Evolutionary conservation across 2,329 filamentous ascomycete genomes (phyloP).

Genomic region (Claviceps quebecensis): DNA sequence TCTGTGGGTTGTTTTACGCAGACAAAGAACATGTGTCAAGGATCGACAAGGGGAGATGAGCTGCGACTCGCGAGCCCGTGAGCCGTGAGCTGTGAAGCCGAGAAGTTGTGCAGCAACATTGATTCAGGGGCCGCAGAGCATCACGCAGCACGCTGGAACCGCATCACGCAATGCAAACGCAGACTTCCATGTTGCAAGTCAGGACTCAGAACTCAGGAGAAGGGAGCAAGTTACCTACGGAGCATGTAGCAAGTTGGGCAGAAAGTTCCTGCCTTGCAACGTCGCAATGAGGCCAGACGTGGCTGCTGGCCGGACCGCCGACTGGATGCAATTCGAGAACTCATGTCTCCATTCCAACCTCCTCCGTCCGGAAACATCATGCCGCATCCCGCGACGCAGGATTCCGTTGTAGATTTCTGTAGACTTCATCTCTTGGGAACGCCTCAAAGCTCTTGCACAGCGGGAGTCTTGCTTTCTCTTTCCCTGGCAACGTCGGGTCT

Average conservation of each 20-base stretch:
- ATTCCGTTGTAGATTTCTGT: too few species aligned
- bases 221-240: too few species aligned
- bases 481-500: too few species aligned
- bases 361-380: too few species aligned
- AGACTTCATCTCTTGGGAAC: too few species aligned
- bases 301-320: background rate
- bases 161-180: background rate
- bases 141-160: background rate
- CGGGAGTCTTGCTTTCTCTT: too few species aligned
- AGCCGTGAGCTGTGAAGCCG: background rate
- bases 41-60: constrained; percentile 3
- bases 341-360: too few species aligned
- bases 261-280: background rate
- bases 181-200: background rate
- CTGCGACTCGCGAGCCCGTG: background rate
- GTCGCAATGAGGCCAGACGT: background rate
- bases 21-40: background rate
- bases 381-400: too few species aligned
- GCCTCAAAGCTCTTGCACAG: too few species aligned
- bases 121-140: background rate
- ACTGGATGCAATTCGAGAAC: too few species aligned
- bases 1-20: background rate
- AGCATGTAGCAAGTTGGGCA: background rate
- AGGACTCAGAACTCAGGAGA: too few species aligned
- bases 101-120: background rate